Evolutionary conservation across 495 filamentous ascomycete species (phyloP), one percentile per base, ranked within the genome.

Genomic region (Delitschia confertaspora): DNA sequence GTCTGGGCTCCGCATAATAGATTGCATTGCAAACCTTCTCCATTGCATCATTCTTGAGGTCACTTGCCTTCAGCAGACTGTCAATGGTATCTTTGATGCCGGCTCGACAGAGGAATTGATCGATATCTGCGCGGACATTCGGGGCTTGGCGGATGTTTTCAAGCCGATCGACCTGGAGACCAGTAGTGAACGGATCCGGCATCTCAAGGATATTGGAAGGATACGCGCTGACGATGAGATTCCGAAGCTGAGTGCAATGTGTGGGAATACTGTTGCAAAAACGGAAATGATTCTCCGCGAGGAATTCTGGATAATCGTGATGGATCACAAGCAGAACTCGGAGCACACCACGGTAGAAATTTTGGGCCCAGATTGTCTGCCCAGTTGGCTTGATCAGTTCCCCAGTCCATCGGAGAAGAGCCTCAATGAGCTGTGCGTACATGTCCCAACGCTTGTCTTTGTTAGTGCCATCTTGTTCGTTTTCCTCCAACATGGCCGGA

Each of bases 291-390:
- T 91, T 83, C 51, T 89, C 83, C 20, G 82, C 80, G 30, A 96
- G 70, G 60, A 94, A 96, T 42, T 93, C 88, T 0, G 88, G 85
- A 63, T 85, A 95, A 59, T 99, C 91, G 51, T 96, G 91, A 43
- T 93, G 82, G 34, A 99, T 68, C 25, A 95, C 73, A 14, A 91
- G 66, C 47, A 96, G 63, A 42, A 93, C 73, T 51, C 91, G 83
- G 19, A 94, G 69, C 6, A 83, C 75, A 2, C 80, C 86, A 51
- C 84, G 79, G 60, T 95, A 96, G 33, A 91, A 73, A 35, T 86
- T 81, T 62, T 85, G 89, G 21, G 79, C 75, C 24, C 85, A 69
- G 24, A 75, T 68, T 2, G 80, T 65, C n/a, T 88, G 71, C 27
- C 74, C 76, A 14, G 76, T 63, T 1, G 79, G 72, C 65, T 93